Percentiles rank a stretch among this genome's conserved stretches.
These are phyloP conservation scores for Yamadazyma oceani DNA, from an alignment of 1,139 yeast genomes.

Conservation along the genomic window DNA sequence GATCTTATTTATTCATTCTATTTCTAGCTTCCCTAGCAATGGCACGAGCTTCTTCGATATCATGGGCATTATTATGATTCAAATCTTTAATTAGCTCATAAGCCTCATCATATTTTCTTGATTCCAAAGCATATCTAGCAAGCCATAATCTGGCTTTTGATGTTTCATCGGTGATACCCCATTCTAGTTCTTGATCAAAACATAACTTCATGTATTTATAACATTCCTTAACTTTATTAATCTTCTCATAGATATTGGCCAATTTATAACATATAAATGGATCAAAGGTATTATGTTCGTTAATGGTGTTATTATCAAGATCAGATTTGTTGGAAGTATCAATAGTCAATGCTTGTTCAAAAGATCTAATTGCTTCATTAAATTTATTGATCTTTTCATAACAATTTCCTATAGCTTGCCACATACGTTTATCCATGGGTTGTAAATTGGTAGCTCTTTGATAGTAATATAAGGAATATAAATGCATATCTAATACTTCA, in stretches of 20 bases:
- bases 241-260: conserved; percentile 65
- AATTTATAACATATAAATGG: conserved; percentile 63
- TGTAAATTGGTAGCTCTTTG: conserved; percentile 87
- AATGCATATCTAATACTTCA: conserved; percentile 93
- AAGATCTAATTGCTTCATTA: conserved; percentile 62
- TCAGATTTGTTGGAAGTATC: conserved; percentile 28
- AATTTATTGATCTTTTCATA: conserved; percentile 75
- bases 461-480: conserved; percentile 88
- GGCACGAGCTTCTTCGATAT: conserved; percentile 84
- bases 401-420: conserved; percentile 94
- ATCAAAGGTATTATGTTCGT: conserved; percentile 25
- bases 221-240: conserved; percentile 54
- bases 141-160: conserved; percentile 86
- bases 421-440: conserved; percentile 90
- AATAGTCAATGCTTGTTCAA: conserved; percentile 55
- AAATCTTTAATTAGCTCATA: conserved; percentile 73
- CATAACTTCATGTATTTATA: conserved; percentile 70
- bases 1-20: conserved; percentile 29
- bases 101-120: conserved; percentile 64
- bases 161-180: conserved; percentile 75
- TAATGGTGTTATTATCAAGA: not conserved
- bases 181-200: conserved; percentile 62
- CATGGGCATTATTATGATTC: conserved; percentile 77
- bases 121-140: conserved; percentile 65
- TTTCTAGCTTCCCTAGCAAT: conserved; percentile 73